These are phyloP conservation scores for Krasilnikovozyma curviuscula DNA, from an alignment of 768 basidiomycete species.

Conservation along the genomic window DNA sequence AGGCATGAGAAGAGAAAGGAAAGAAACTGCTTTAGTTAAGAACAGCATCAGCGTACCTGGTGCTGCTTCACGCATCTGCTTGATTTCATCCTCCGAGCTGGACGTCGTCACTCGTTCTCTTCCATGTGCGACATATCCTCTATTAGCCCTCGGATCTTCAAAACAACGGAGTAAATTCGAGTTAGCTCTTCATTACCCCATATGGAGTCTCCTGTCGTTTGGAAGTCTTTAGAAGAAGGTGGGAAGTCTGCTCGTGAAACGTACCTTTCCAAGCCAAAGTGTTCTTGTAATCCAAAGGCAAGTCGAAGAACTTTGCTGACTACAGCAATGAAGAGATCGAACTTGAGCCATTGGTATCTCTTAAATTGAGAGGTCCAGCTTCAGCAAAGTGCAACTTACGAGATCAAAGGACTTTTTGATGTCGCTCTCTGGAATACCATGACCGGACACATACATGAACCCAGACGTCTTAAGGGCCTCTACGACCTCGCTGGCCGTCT, in stretches of 20 bases:
- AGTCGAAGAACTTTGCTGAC: conserved; percentile 57
- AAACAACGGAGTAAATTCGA: no score
- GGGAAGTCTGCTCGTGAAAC: background rate
- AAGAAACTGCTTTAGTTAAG: background rate
- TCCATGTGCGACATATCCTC: conserved; percentile 63
- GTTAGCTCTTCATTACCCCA: no score
- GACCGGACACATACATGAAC: conserved; percentile 40
- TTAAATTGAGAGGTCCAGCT: background rate
- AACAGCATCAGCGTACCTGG: no score
- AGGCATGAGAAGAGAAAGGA: conserved; percentile 5
- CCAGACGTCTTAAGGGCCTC: conserved; percentile 47
- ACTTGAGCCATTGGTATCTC: background rate
- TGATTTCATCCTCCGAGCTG: conserved; percentile 25
- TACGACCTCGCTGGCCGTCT: conserved; percentile 48
- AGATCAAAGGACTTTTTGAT: conserved; percentile 46
- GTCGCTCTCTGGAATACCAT: conserved; percentile 43
- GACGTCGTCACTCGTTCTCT: conserved; percentile 66
- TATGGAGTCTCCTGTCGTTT: no score
- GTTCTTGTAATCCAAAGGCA: conserved; percentile 47
- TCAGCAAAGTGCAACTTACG: conserved; percentile 28
- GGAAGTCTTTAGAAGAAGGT: no score
- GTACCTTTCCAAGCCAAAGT: conserved; percentile 5
- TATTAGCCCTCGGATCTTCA: conserved; percentile 54
- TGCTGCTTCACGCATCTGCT: no score
- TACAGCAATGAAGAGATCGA: conserved; percentile 21